A percentile compares a stretch with the other conserved stretches of the same genome.
Evolutionary conservation across 768 basidiomycete species (phyloP).

Genomic region (Trametes elegans): DNA sequence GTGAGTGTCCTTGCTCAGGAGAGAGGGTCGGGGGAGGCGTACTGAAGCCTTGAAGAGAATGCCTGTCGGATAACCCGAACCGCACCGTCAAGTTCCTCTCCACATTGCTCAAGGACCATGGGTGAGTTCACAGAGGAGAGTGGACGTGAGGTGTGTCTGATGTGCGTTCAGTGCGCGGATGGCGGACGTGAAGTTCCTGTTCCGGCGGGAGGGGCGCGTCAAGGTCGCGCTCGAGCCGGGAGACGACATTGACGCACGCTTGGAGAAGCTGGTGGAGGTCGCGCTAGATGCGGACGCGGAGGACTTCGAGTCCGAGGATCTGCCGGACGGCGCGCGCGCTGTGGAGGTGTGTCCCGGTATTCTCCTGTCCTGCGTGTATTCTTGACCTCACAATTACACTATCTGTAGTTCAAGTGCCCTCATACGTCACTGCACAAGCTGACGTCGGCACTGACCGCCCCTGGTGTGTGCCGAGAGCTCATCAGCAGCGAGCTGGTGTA

Average conservation of each 20-base stretch:
- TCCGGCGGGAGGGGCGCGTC: constrained; percentile 53
- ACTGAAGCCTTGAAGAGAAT: constrained; percentile 44
- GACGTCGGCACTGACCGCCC: constrained; percentile 34
- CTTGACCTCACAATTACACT: constrained; percentile 1
- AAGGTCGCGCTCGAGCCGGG: constrained; percentile 39
- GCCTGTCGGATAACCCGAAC: constrained; percentile 61
- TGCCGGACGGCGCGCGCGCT: constrained; percentile 31
- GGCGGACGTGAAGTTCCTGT: constrained; percentile 66
- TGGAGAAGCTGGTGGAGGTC: constrained; percentile 39
- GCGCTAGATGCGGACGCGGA: constrained; percentile 42
- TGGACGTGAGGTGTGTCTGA: not conserved
- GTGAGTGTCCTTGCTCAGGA: constrained; percentile 37
- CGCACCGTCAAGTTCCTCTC: constrained; percentile 58
- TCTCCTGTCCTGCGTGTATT: not conserved
- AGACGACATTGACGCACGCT: constrained; percentile 28
- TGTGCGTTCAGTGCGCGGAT: constrained; percentile 52
- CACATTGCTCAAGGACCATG: constrained; percentile 46
- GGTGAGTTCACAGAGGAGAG: constrained; percentile 34
- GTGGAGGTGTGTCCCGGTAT: constrained; percentile 30
- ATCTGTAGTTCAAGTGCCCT: constrained; percentile 43
- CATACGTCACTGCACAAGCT: constrained; percentile 40
- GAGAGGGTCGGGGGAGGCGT: constrained; percentile 7
- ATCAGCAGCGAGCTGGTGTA: constrained; percentile 53
- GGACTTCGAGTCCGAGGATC: constrained; percentile 41
- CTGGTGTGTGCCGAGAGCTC: constrained; percentile 36